Evolutionary conservation across 345 rosid genomes (phyloP).

Genomic region (Excoecaria agallocha): DNA sequence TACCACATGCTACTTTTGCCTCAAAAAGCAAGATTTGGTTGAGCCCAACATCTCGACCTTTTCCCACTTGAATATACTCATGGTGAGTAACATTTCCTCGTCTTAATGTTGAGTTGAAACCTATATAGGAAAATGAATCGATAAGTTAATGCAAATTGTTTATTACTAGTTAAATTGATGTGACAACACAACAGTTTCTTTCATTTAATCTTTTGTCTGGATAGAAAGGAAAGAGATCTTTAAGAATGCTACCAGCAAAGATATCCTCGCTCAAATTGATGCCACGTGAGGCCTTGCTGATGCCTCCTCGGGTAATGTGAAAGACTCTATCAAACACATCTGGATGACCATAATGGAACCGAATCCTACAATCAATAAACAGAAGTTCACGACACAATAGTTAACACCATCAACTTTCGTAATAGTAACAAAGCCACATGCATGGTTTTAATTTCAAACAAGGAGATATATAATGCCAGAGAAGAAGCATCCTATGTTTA

Average conservation of each 20-base stretch:
- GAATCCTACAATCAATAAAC: slow-evolving; percentile 55
- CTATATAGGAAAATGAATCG: slow-evolving; percentile 33
- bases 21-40: slow-evolving; percentile 96
- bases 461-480: background rate
- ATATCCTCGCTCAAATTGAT: slow-evolving; percentile 97
- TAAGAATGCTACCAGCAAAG: slow-evolving; percentile 70
- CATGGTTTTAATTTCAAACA: background rate
- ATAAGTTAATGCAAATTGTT: slow-evolving; percentile 3
- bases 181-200: background rate
- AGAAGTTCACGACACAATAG: slow-evolving; percentile 11
- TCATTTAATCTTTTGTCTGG: background rate
- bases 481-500: background rate
- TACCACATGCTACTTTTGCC: slow-evolving; percentile 98
- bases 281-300: slow-evolving; percentile 93
- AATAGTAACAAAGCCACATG: background rate
- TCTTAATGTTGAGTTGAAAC: slow-evolving; percentile 90
- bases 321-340: slow-evolving; percentile 94
- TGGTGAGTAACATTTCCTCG: slow-evolving; percentile 96
- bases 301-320: slow-evolving; percentile 95
- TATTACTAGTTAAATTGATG: background rate
- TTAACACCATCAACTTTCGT: background rate
- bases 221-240: background rate
- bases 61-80: slow-evolving; percentile 99
- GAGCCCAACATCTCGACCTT: slow-evolving; percentile 98
- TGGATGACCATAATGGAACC: slow-evolving; percentile 97